Percentiles rank a stretch among this genome's conserved stretches.
Conservation (phyloP, 495 filamentous ascomycete genomes). For the Chaetomium cochliodes region DNA sequence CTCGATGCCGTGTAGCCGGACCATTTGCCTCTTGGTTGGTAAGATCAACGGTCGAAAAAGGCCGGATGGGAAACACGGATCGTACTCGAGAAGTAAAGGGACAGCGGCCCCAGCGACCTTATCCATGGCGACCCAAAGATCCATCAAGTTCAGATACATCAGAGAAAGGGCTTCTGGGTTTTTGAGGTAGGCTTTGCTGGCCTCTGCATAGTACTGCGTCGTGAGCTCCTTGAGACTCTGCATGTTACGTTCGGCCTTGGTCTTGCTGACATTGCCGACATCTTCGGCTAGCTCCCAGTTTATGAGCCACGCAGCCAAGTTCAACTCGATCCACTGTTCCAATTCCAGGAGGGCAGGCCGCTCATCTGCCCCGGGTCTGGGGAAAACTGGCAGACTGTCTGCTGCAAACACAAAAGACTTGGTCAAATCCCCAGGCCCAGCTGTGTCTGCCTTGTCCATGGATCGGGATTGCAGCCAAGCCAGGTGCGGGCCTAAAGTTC, state of each 20-base stretch:
- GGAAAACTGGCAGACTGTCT: background rate
- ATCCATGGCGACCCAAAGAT: constrained; percentile 65
- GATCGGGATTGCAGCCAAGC: constrained; percentile 16
- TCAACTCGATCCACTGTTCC: constrained; percentile 27
- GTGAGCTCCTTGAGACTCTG: constrained; percentile 24
- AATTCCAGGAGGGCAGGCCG: constrained; percentile 19
- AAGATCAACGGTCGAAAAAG: constrained; percentile 54
- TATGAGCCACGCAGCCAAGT: constrained; percentile 26
- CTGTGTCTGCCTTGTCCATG: background rate
- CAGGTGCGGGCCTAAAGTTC: constrained; percentile 1
- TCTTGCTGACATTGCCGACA: background rate
- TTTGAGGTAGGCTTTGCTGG: constrained; percentile 33
- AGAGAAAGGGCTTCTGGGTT: constrained; percentile 56
- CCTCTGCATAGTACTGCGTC: constrained; percentile 28
- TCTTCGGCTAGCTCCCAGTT: constrained; percentile 1
- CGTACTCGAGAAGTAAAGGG: constrained; percentile 51
- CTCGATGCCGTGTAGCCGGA: constrained; percentile 50
- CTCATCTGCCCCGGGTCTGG: background rate
- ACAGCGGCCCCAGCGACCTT: constrained; percentile 43
- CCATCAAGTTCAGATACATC: constrained; percentile 60
- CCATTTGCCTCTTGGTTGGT: constrained; percentile 50
- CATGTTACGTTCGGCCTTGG: background rate
- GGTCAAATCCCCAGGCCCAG: constrained; percentile 20
- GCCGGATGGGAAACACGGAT: constrained; percentile 44
- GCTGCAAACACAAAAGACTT: background rate